Base-by-base conservation (phyloP, 495 filamentous ascomycete species). In the Antarctomyces pellizariae region DNA sequence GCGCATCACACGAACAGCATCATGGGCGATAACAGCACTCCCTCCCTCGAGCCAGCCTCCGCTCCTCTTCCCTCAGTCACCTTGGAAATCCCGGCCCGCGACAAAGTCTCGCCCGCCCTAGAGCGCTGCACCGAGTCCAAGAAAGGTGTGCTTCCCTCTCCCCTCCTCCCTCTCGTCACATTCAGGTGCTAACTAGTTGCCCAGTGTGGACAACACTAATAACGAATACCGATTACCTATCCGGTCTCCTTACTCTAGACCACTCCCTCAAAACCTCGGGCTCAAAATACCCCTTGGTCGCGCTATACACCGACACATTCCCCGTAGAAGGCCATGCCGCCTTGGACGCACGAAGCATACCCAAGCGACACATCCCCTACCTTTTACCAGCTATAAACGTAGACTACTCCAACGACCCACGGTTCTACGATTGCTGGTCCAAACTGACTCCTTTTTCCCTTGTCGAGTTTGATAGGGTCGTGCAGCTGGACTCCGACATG, bases 401-500 rank as follows among this genome's bases (percentile, higher is more conserved):
- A 30, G 57, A 69, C 44, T 71, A 52, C 45, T 47, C 36, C 33
- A 57, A 71, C 22, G 75, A 83, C 40, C 54, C 62, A 24, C 60
- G 78, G 18, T 84, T 89, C 53, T 67, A 74, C 44, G 75, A 82
- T 37, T 71, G 66, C 57, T 89, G 77, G 75, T 71, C 55, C 44
- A 89, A 89, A 48, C 57, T 89, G n/a, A 64, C 64, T 9, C 62
- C 67, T 1, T 89, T 84, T 41, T 62, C 62, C 7, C 54, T 84
- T 5, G 47, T 49, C 7, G 62, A 75, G 35, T 84, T 75, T 47
- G 61, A 71, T 3, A 57, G 75, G 8, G 58, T 89, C 12, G 65
- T 82, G 10, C 67, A 71, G 43, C 57, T 89, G n/a, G 78, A 89
- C 46, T 68, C 67, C 37, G 78, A 89, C 46, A 89, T 84, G 78